Percentiles rank a stretch among this genome's conserved stretches.
Conservation (phyloP, 2,329 filamentous ascomycete genomes). For the Xylaria digitata region DNA sequence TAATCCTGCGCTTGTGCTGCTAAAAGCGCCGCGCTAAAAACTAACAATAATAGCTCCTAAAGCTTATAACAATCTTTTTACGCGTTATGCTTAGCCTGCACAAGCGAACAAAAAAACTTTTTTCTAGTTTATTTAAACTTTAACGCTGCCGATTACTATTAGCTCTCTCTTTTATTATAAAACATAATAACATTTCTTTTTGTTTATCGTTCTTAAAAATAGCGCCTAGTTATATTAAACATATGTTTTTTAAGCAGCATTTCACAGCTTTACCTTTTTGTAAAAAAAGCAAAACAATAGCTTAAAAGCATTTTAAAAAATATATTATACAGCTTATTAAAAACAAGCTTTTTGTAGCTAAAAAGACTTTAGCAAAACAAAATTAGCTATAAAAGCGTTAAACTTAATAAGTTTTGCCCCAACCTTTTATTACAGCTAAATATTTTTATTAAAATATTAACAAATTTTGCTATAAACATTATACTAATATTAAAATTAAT, state of each 20-base stretch:
- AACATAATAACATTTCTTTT: neutral
- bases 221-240: neutral
- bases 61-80: too few relatives aligned
- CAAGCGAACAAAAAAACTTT: too few relatives aligned
- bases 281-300: conserved; percentile 23
- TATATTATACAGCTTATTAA: conserved; percentile 15
- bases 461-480: too few relatives aligned
- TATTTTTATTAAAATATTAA: too few relatives aligned
- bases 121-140: neutral
- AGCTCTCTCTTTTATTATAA: neutral
- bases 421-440: too few relatives aligned
- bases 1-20: too few relatives aligned
- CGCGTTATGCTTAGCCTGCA: too few relatives aligned
- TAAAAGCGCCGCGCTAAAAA: too few relatives aligned
- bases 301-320: conserved; percentile 23
- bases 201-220: conserved; percentile 19
- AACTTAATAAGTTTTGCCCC: conserved; percentile 4
- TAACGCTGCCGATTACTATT: neutral
- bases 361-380: conserved; percentile 14
- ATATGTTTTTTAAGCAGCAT: neutral
- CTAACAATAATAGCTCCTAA: too few relatives aligned
- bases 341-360: conserved; percentile 21
- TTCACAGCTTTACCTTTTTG: conserved; percentile 19
- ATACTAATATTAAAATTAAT: conserved; percentile 5
- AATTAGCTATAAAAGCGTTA: conserved; percentile 8